Evolutionary conservation across 768 basidiomycete genomes (phyloP), one percentile per base, ranked within the genome.

Genomic region (Lactarius psammicola): DNA sequence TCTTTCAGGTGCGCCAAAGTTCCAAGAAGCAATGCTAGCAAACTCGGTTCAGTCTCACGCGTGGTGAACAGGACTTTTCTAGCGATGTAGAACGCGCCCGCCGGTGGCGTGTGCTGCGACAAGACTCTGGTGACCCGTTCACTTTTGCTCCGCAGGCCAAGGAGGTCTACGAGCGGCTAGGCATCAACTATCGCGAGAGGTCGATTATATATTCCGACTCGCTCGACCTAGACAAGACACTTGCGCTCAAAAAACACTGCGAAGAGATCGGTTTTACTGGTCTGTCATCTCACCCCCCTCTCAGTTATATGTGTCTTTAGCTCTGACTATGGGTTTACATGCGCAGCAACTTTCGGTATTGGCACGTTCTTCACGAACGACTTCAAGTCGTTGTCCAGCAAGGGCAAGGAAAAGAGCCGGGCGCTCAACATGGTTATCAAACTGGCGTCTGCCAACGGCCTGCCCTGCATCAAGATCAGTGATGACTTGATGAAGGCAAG

Each of bases 391-490:
- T 73, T 68, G 74, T 82, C 77, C 62, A 78, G 78, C 9, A 71
- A 77, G 33, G 75, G 82, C 71, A 72, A 71, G 74, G 83, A 84
- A 72, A 85, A 85, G 76, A 93, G 90, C 78, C 90, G 86, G 72
- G 84, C 94, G 26, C 75, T 97, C 68, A 97, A 96, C 73, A 98
- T 98, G 73, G 96, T 99, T 57, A 95, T 98, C 78, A 98, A 98
- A 73, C 80, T 99, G 10, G 83, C 85, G 44, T 82, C 85, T 54
- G 87, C 97, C 15, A 80, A 92, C 71, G 84, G 82, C 11, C 80
- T 80, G 63, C 85, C 87, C 1, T 96, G 94, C 69, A 85, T 98
- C 70, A 98, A 99, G 78, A 86, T 99, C 71, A 95, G 93, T 62
- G 97, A 98, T 75, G 95, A 98, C 72, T 73, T 88, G 62, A 88